These are phyloP conservation scores for Aspergillus indologenus DNA, from an alignment of 495 filamentous ascomycete species.

Conservation along the genomic window DNA sequence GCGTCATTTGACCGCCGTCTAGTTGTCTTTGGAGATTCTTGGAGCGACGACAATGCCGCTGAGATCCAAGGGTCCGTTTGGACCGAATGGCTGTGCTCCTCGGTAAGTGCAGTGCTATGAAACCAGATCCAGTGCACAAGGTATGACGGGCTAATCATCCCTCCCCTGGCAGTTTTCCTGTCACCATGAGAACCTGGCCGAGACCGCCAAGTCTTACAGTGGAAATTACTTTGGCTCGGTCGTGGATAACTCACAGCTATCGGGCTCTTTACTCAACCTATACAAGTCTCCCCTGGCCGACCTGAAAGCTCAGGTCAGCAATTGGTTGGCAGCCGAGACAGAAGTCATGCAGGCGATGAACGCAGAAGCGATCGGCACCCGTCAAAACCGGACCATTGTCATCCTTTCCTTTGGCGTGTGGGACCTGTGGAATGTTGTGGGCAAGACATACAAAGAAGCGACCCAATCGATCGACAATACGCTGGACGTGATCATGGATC, in stretches of 20 bases:
- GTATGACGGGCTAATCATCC: constrained; percentile 10
- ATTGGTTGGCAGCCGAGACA: constrained; percentile 39
- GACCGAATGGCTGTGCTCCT: constrained; percentile 46
- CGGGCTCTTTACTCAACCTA: constrained; percentile 22
- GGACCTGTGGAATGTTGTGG: constrained; percentile 49
- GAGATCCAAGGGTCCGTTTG: constrained; percentile 38
- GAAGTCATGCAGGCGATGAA: constrained; percentile 19
- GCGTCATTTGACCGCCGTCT: constrained; percentile 34
- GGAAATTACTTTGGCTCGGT: constrained; percentile 37
- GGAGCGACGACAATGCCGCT: constrained; percentile 45
- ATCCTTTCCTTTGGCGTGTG: constrained; percentile 49
- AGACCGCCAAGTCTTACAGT: constrained; percentile 31
- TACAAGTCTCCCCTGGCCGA: constrained; percentile 35
- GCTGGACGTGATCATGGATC: constrained; percentile 44
- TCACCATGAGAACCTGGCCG: constrained; percentile 46
- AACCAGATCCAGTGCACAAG: not conserved
- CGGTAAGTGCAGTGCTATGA: constrained; percentile 24
- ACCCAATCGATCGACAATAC: constrained; percentile 38
- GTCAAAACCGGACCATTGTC: constrained; percentile 36
- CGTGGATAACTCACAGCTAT: constrained; percentile 38
- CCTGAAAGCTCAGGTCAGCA: constrained; percentile 40
- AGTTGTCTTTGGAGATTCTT: constrained; percentile 50
- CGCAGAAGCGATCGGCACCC: constrained; percentile 21
- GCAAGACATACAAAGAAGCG: constrained; percentile 32
- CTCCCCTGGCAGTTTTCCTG: constrained; percentile 33